A percentile compares a stretch with the other conserved stretches of the same genome.
phyloP scores from a whole-genome alignment of 176 grass and related monocot genomes.

The Eragrostis curvula region DNA sequence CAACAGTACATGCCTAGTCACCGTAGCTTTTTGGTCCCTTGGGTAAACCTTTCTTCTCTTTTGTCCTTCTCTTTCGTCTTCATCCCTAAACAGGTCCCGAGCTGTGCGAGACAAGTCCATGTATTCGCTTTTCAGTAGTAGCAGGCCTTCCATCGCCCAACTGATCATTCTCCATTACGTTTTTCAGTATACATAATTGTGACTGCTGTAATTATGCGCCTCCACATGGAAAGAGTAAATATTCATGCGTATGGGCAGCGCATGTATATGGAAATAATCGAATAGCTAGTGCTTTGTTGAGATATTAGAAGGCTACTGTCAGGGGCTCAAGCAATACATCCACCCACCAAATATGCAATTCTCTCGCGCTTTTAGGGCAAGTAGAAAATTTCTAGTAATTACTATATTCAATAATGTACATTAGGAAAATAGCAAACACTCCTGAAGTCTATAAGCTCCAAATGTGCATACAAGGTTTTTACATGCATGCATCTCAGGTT shows the following conservation, averaged over 20 bases:
- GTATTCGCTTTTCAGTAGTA: constrained; percentile 23
- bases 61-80: constrained; percentile 41
- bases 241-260: background rate
- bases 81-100: background rate
- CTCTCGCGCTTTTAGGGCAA: too few relatives aligned
- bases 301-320: too few relatives aligned
- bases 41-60: background rate
- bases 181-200: background rate
- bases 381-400: too few relatives aligned
- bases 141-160: background rate
- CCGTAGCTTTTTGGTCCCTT: constrained; percentile 23
- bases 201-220: background rate
- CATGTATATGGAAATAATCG: background rate
- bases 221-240: background rate
- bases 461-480: too few relatives aligned
- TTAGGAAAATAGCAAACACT: too few relatives aligned
- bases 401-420: too few relatives aligned
- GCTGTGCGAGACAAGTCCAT: constrained; percentile 3
- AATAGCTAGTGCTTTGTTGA: too few relatives aligned
- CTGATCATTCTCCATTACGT: background rate
- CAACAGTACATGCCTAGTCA: background rate
- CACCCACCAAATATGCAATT: too few relatives aligned
- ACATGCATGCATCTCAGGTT: too few relatives aligned
- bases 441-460: too few relatives aligned
- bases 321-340: too few relatives aligned